Percentiles rank a stretch among this genome's conserved stretches.
These are phyloP conservation scores for Mortierella sp. DNA, from an alignment of 371 early-diverging fungal species.

Conservation along the genomic window DNA sequence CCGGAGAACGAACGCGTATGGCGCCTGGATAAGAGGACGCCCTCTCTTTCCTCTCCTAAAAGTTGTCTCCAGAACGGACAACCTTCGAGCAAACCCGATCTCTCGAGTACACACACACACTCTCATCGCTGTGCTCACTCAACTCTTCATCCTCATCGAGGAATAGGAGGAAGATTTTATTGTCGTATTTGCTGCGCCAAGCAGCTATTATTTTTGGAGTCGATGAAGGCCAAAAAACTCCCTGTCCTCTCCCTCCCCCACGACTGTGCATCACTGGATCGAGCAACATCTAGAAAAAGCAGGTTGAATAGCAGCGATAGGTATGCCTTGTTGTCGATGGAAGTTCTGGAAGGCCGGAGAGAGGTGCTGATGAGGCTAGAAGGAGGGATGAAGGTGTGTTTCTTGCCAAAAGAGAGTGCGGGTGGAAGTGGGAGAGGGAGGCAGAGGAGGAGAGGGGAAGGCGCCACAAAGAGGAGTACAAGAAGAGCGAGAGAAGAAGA, in stretches of 20 bases:
- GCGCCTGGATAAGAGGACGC: no score
- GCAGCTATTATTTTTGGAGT: conserved; percentile 3
- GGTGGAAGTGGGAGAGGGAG: neutral
- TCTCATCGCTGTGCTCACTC: no score
- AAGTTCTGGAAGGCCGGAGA: no score
- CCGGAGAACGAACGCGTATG: no score
- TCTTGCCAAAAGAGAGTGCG: neutral
- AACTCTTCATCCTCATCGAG: neutral
- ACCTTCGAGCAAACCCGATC: no score
- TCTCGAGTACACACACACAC: no score
- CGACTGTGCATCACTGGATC: neutral
- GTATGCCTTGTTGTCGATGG: conserved; percentile 1
- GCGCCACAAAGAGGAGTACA: neutral
- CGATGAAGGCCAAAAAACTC: neutral
- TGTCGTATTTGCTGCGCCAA: conserved; percentile 7
- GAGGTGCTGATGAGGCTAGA: no score
- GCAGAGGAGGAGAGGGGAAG: neutral
- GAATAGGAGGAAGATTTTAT: neutral
- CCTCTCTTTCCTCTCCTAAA: no score
- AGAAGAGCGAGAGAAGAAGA: conserved; percentile 1
- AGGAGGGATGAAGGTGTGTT: no score
- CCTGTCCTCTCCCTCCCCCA: neutral
- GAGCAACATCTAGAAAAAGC: conserved; percentile 3
- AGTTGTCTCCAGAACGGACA: no score
- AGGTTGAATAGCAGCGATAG: neutral